These are phyloP conservation scores for Globisporangium perplexum DNA, from an alignment of 352 stramenopile genomes.

Conservation along the genomic window DNA sequence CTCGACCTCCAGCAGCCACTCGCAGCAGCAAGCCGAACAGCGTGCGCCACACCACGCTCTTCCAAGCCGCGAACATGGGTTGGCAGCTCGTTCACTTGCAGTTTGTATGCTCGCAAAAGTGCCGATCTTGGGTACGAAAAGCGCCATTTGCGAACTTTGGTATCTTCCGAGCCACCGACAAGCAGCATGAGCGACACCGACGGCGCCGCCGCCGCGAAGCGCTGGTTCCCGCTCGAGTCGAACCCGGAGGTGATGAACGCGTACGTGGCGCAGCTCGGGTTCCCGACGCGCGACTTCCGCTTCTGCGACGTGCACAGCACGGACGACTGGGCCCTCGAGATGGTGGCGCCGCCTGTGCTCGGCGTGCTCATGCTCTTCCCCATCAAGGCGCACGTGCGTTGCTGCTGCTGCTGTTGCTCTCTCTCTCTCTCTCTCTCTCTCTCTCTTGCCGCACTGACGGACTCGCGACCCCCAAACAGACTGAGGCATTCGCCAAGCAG, in stretches of 20 bases:
- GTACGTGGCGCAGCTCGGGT: slow-evolving; percentile 94
- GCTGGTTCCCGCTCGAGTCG: slow-evolving; percentile 91
- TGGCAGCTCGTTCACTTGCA: no score
- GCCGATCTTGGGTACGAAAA: no score
- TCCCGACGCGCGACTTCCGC: slow-evolving; percentile 76
- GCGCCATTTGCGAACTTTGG: no score
- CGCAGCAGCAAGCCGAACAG: no score
- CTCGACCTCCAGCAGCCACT: no score
- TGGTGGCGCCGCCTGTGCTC: slow-evolving; percentile 92
- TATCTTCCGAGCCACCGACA: not conserved
- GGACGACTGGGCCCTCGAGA: slow-evolving; percentile 95
- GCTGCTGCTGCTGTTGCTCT: not conserved
- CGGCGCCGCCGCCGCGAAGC: slow-evolving; percentile 38
- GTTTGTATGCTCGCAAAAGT: no score
- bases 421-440: not conserved
- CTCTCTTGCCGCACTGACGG: no score
- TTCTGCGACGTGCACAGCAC: slow-evolving; percentile 95
- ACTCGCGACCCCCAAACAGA: slow-evolving; percentile 19
- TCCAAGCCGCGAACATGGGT: no score
- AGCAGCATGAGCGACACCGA: slow-evolving; percentile 33
- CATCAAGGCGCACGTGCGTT: slow-evolving; percentile 82
- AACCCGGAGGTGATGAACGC: slow-evolving; percentile 95
- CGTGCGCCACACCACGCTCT: no score
- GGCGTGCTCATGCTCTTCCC: slow-evolving; percentile 96
- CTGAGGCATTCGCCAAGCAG: slow-evolving; percentile 71